Evolutionary conservation across 805 yeast genomes (phyloP), one percentile per base, ranked within the genome.

Genomic region (Schwanniomyces yamadae): DNA sequence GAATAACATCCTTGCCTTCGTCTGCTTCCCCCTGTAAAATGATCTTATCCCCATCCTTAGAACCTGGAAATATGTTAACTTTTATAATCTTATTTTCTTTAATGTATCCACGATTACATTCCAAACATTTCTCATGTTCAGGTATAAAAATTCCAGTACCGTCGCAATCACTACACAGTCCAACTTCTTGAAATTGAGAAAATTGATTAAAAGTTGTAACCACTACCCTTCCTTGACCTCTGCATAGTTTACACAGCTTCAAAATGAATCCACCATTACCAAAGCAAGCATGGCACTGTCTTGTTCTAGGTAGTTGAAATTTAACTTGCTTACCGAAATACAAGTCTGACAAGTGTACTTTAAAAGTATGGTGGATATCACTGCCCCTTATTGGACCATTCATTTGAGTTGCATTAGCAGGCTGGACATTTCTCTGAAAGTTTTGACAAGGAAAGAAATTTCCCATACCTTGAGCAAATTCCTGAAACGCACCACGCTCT

Each of bases 11-110:
- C 13, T 73, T 54, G 0, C 78, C 83, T 54, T 82, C 84, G 49
- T 83, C 89, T 0, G 82, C 85, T 47, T 76, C 80, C 5, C 80
- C 76, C n/a, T 70, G 61, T 14, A 80, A 57, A 1, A 77, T 61
- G 13, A 80, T 68, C 29, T 63, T 58, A 41, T 78, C 78, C 0
- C 80, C 79, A 33, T 72, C 54, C 27, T 59, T 57, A 26, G 77
- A 63, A 2, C 90, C 90, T 3, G 80, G 78, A 12, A 71, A 68
- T 2, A 81, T 63, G n/a, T 60, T 59, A 6, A 82, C 69, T 31
- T 71, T 68, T 20, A 82, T 56, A 7, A 80, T 66, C 40, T 75
- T 75, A 22, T 73, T 64, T 28, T 65, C 75, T 39, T 71, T 66
- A 12, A 66, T 45, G 40, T 67, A 71, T 13, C 78, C 80, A 0